Base-by-base conservation (phyloP, 2,329 filamentous ascomycete genomes). In the Didymella keratinophila region DNA sequence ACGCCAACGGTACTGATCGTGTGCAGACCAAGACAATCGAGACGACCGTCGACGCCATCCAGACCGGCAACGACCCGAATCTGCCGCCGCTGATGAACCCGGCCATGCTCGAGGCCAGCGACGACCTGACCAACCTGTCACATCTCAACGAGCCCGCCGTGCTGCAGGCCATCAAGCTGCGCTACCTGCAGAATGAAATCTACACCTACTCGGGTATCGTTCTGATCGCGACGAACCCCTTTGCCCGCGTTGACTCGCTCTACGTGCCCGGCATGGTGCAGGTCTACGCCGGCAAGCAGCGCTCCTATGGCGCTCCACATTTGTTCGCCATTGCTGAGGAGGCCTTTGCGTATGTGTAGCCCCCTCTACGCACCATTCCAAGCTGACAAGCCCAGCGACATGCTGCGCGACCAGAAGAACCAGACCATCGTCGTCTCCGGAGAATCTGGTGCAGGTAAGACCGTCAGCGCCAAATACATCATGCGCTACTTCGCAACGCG, bases 241-340 rank as follows among this genome's bases (percentile, higher is more conserved):
- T 99, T 74, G 95, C 96, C 52, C 87, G 95, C 66, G 93, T 99
- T 67, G 95, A 99, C 78, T 99, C 95, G 41, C 87, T 99, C 73
- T 99, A 99, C 79, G 95, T 99, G 11, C 93, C 94, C 18, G 95
- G 95, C 66, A 99, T 99, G 94, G 93, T 99, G n/a, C 95, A 99
- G 78, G 93, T 98, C 37, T 99, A 99, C 80, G 93, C 95, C 56
- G 95, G 95, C 74, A 98, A 94, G 80, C 93, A 97, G 79, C 87
- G 95, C 79, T 93, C 93, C 59, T 97, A 95, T 58, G 95, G 98
- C 79, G 95, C 96, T 58, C 95, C 95, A 53, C 95, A 99, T 87
- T 81, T 99, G 73, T 99, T 99, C 80, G 95, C 95, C 68, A 99
- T 99, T 80, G 95, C 95, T 42, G 95, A 99, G 78, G 96, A 99